Evolutionary conservation across 2,329 filamentous ascomycete species (phyloP).

Genomic region (Botryotinia convoluta): DNA sequence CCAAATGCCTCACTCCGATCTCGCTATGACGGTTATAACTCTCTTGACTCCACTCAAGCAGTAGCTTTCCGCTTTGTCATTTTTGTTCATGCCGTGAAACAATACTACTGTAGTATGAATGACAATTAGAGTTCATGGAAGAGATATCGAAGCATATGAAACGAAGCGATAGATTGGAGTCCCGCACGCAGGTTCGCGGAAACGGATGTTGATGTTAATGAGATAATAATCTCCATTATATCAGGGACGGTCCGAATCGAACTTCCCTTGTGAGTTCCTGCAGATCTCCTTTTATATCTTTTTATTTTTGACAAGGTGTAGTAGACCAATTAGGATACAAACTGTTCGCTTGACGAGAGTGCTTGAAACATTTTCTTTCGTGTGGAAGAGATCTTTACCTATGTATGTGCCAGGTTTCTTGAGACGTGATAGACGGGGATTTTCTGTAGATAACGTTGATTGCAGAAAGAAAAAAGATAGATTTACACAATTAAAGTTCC

Average conservation of each 20-base stretch:
- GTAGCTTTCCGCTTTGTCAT: constrained; percentile 4
- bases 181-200: not conserved
- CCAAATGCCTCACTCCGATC: constrained; percentile 5
- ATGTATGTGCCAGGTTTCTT: not conserved
- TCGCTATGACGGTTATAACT: not conserved
- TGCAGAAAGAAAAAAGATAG: too few species aligned
- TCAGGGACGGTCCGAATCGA: constrained; percentile 5
- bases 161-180: not conserved
- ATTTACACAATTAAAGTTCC: not conserved
- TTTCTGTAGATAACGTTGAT: not conserved
- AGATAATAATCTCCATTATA: constrained; percentile 1
- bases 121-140: not conserved
- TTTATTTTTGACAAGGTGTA: not conserved
- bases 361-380: constrained; percentile 7
- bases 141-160: constrained; percentile 5
- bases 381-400: not conserved
- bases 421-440: not conserved
- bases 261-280: constrained; percentile 2
- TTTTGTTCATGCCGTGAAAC: not conserved
- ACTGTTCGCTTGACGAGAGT: not conserved
- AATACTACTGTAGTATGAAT: not conserved
- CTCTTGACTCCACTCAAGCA: constrained; percentile 1
- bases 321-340: not conserved
- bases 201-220: not conserved
- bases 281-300: not conserved